Evolutionary conservation across 805 yeast genomes (phyloP), one percentile per base, ranked within the genome.

Genomic region (Phaffomyces antillensis): DNA sequence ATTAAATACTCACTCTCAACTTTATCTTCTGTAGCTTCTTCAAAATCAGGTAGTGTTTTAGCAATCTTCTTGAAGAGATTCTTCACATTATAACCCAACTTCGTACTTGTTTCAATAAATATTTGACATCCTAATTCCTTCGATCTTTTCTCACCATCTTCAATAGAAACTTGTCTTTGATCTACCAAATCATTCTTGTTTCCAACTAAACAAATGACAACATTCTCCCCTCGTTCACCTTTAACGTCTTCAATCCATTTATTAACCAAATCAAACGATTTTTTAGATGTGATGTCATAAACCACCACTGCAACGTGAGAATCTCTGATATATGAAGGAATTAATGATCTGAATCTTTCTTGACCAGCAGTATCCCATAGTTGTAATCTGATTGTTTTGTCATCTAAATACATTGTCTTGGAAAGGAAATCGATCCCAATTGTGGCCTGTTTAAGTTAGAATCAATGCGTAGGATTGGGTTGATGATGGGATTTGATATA

Each of bases 311-410:
- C 98, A n/a, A 93, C 98, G 56, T 90, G 89, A 15, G 95, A 85
- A 64, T 93, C 99, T 55, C 99, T 75, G 48, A 93, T 93, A 61
- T 93, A 93, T 11, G 96, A 84, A 4, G 99, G 99, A 46, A 93
- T 91, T 62, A 93, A 75, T 16, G 96, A 85, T 59, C 98, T 74
- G 71, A 93, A 93, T 55, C 99, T 71, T 64, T 93, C 99, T 66
- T 90, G 98, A 15, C 98, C 96, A 1, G 96, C 96, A 5, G 98
- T 90, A 63, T 90, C 98, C 98, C 99, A 93, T 47, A 93, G 70
- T 67, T 93, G 99, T 51, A 93, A 73, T 57, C 99, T 76, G 36
- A 93, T 86, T 4, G 99, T 93, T 54, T 91, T 89, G 64, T 93
- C 98, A 54, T 95, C 96, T 41, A 93, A 71, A 63, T 93, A 93